phyloP scores from a whole-genome alignment of 805 yeast species.

The Nakazawaea molendinolei region DNA sequence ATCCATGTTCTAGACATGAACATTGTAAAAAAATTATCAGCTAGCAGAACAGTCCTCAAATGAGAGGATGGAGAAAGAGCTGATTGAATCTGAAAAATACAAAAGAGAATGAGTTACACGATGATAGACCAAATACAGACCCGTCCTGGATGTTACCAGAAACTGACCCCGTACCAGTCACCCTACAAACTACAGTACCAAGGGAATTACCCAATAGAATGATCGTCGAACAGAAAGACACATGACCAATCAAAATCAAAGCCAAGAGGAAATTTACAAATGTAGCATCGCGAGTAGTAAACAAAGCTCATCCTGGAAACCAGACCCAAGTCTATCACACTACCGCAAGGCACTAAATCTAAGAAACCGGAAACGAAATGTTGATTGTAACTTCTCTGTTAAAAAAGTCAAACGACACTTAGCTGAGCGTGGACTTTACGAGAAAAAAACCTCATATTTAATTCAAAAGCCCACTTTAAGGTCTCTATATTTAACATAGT shows the following conservation, averaged over 20 bases:
- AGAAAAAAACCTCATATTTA: conserved; percentile 35
- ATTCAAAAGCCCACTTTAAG: conserved; percentile 29
- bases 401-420: conserved; percentile 64
- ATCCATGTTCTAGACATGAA: too few relatives aligned
- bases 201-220: too few relatives aligned
- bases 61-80: too few relatives aligned
- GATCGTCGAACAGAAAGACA: neutral
- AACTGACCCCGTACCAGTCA: too few relatives aligned
- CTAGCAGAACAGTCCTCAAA: too few relatives aligned
- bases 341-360: conserved; percentile 39
- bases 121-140: too few relatives aligned
- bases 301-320: conserved; percentile 24
- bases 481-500: conserved; percentile 36
- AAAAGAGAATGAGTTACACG: too few relatives aligned
- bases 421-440: conserved; percentile 48
- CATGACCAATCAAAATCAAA: neutral
- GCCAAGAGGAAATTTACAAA: conserved; percentile 13
- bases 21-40: too few relatives aligned
- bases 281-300: conserved; percentile 52
- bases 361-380: conserved; percentile 76
- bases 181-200: too few relatives aligned
- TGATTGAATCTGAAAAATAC: too few relatives aligned
- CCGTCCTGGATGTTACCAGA: too few relatives aligned
- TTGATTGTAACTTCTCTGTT: conserved; percentile 68
- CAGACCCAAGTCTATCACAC: too few relatives aligned